Conservation (phyloP, 495 filamentous ascomycete species). For the Aspergillus campestris region DNA sequence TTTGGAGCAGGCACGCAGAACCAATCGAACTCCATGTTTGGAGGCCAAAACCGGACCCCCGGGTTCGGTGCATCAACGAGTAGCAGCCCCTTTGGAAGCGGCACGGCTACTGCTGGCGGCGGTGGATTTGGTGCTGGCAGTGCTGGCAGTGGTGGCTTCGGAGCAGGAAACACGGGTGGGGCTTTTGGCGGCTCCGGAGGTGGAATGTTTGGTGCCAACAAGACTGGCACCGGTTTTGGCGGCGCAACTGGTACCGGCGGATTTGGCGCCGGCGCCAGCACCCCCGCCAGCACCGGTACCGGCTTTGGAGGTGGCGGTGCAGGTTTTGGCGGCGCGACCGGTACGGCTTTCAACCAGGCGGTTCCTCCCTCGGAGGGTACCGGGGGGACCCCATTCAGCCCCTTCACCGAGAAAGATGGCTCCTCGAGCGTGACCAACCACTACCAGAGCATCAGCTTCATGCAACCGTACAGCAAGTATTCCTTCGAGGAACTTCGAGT, state of each 20-base stretch:
- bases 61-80: conserved; percentile 44
- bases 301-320: conserved; percentile 20
- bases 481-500: conserved; percentile 86
- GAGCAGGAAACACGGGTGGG: conserved; percentile 18
- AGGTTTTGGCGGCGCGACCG: conserved; percentile 34
- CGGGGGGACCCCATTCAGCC: conserved; percentile 60
- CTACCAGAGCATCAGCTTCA: conserved; percentile 83
- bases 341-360: conserved; percentile 41
- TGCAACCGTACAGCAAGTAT: conserved; percentile 77
- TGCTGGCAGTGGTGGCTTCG: conserved; percentile 42
- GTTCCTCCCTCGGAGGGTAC: conserved; percentile 56
- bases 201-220: conserved; percentile 36
- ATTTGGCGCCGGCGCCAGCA: conserved; percentile 21
- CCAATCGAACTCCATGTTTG: conserved; percentile 31
- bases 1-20: conserved; percentile 30
- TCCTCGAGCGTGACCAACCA: conserved; percentile 50
- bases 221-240: conserved; percentile 29
- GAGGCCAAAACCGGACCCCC: conserved; percentile 23
- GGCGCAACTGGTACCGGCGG: conserved; percentile 21
- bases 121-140: conserved; percentile 37
- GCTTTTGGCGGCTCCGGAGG: conserved; percentile 19
- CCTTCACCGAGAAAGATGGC: conserved; percentile 75
- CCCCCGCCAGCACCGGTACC: conserved; percentile 17
- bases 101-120: conserved; percentile 14
- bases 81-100: conserved; percentile 42